Percentiles rank a stretch among this genome's conserved stretches.
These are phyloP conservation scores for Apiospora rasikravindrae DNA, from an alignment of 2,329 filamentous ascomycete species.

Conservation along the genomic window DNA sequence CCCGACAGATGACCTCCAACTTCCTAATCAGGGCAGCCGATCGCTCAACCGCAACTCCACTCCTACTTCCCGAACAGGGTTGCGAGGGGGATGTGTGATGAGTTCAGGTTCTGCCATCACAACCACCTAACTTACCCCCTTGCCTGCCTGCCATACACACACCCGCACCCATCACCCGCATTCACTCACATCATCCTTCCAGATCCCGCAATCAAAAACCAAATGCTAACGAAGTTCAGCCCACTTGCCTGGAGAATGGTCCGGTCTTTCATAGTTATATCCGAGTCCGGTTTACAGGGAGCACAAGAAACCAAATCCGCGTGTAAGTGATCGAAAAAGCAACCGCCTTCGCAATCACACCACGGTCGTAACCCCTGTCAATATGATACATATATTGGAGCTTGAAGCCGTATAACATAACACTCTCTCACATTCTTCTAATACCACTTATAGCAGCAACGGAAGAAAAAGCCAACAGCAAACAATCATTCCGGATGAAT, in stretches of 20 bases:
- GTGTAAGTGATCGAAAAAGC: neutral
- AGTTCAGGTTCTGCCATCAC: constrained; percentile 15
- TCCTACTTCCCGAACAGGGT: constrained; percentile 9
- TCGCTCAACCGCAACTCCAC: constrained; percentile 3
- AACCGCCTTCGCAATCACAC: neutral
- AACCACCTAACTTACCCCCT: neutral
- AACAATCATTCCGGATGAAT: neutral
- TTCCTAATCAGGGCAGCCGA: neutral
- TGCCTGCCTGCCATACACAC: neutral
- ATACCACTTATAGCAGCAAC: neutral
- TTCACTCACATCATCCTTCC: neutral
- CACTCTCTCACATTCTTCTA: neutral
- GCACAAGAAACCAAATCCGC: neutral
- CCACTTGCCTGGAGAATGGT: neutral
- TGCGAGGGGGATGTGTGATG: neutral
- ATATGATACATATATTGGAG: neutral
- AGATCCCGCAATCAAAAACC: neutral
- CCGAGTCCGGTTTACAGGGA: neutral
- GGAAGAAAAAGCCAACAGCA: neutral
- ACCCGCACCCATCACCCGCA: neutral
- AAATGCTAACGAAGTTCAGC: neutral
- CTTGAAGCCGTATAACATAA: neutral
- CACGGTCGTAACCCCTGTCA: neutral
- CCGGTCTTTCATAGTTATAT: neutral
- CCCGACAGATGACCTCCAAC: neutral